Conservation (phyloP, 495 filamentous ascomycete genomes). For the Thermochaetoides thermophila region DNA sequence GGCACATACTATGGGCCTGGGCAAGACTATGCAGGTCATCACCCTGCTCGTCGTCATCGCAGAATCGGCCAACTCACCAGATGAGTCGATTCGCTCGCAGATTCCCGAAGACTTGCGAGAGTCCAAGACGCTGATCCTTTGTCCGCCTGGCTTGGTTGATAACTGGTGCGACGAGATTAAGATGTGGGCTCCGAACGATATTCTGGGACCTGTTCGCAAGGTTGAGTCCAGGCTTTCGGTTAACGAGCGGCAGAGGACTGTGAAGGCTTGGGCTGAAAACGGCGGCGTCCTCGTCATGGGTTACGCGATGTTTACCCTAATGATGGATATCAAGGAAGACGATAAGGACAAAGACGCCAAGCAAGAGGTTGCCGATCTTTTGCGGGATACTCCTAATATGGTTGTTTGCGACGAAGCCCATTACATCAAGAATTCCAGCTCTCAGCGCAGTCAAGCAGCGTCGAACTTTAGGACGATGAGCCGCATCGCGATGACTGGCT, state of each 20-base stretch:
- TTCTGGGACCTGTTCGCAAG: conserved; percentile 39
- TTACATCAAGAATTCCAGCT: conserved; percentile 47
- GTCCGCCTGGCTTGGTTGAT: conserved; percentile 56
- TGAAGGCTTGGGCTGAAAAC: conserved; percentile 43
- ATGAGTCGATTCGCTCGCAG: conserved; percentile 43
- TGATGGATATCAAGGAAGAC: conserved; percentile 16
- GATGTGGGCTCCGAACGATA: conserved; percentile 45
- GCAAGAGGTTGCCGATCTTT: conserved; percentile 19
- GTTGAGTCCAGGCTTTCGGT: conserved; percentile 22
- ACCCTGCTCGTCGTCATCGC: conserved; percentile 63
- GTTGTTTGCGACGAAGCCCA: conserved; percentile 88
- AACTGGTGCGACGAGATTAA: conserved; percentile 74
- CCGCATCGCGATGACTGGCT: conserved; percentile 78
- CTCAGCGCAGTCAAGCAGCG: conserved; percentile 37
- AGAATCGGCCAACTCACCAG: conserved; percentile 43
- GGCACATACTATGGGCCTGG: conserved; percentile 86
- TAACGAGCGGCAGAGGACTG: conserved; percentile 23
- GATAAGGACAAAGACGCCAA: too few species aligned
- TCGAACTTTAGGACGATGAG: conserved; percentile 46
- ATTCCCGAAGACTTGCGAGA: conserved; percentile 47
- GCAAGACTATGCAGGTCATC: conserved; percentile 87
- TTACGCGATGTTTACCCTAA: conserved; percentile 45
- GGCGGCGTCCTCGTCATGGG: conserved; percentile 67
- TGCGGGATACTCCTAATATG: conserved; percentile 50
- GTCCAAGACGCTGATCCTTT: conserved; percentile 57